Evolutionary conservation across 257 asterid genomes (phyloP).

Genomic region (Datura wrightii): DNA sequence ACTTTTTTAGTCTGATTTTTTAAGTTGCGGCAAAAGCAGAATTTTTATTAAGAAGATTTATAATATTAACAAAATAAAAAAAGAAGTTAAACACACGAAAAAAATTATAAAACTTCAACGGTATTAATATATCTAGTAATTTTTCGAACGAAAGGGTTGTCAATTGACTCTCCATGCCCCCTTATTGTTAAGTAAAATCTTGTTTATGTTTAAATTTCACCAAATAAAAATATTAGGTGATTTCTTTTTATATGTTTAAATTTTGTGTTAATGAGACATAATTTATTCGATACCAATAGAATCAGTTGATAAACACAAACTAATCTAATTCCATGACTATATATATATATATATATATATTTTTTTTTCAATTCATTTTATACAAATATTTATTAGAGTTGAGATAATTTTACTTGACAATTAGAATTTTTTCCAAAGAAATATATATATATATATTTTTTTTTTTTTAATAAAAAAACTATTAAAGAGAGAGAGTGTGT

Average conservation of each 20-base stretch:
- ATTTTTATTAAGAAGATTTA: background rate
- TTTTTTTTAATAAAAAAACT: too few species aligned
- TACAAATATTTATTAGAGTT: too few species aligned
- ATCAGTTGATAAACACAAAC: background rate
- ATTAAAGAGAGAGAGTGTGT: background rate
- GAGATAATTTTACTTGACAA: too few species aligned
- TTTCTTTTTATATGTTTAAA: background rate
- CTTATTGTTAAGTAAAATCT: background rate
- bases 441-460: too few species aligned
- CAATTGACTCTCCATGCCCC: background rate
- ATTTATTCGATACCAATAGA: background rate
- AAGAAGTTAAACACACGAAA: too few species aligned
- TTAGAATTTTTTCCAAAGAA: too few species aligned
- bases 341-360: too few species aligned
- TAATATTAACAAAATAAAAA: background rate
- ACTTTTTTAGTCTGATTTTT: background rate
- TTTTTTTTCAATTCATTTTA: too few species aligned
- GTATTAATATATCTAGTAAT: background rate
- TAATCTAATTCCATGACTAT: too few species aligned
- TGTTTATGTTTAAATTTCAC: too few species aligned
- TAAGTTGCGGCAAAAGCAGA: fast-evolving
- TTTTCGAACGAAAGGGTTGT: background rate
- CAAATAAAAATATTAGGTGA: too few species aligned
- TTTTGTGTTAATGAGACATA: background rate
- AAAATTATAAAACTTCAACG: too few species aligned